Evolutionary conservation across 208 protist species (phyloP).

Genomic region (Strigomonas culicis): DNA sequence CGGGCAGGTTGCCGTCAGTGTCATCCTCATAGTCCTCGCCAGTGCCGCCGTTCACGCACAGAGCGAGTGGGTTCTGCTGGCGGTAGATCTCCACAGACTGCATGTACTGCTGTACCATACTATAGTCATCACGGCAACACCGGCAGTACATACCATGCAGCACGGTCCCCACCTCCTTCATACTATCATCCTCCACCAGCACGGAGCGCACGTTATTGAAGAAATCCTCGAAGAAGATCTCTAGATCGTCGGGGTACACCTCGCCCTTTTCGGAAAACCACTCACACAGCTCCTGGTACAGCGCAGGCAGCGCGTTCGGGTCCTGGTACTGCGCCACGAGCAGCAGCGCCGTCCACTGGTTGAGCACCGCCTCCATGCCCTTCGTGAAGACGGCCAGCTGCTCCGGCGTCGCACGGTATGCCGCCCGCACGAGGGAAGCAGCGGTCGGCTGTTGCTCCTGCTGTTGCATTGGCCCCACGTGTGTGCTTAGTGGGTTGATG

Average conservation of each 20-base stretch:
- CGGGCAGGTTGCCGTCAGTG: constrained; percentile 11
- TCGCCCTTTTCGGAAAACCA: constrained; percentile 73
- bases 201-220: constrained; percentile 62
- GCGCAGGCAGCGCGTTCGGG: constrained; percentile 36
- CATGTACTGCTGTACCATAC: constrained; percentile 51
- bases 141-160: constrained; percentile 88
- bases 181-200: constrained; percentile 83
- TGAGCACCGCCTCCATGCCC: constrained; percentile 65
- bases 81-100: constrained; percentile 42
- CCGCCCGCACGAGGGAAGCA: neutral
- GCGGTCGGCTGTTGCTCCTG: constrained; percentile 3
- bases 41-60: constrained; percentile 53
- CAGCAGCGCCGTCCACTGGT: constrained; percentile 85
- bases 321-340: constrained; percentile 80
- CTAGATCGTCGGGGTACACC: constrained; percentile 80
- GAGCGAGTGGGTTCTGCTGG: constrained; percentile 58
- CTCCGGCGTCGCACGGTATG: constrained; percentile 43
- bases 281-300: constrained; percentile 58
- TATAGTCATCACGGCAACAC: constrained; percentile 70
- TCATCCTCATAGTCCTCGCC: constrained; percentile 18
- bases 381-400: constrained; percentile 63
- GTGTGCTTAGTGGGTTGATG: no score
- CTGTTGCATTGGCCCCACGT: constrained; percentile 14
- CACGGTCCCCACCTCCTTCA: constrained; percentile 73
- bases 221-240: constrained; percentile 88